Evolutionary conservation across 768 basidiomycete species (phyloP), one percentile per base, ranked within the genome.

Genomic region (Rhizopogon rudus): DNA sequence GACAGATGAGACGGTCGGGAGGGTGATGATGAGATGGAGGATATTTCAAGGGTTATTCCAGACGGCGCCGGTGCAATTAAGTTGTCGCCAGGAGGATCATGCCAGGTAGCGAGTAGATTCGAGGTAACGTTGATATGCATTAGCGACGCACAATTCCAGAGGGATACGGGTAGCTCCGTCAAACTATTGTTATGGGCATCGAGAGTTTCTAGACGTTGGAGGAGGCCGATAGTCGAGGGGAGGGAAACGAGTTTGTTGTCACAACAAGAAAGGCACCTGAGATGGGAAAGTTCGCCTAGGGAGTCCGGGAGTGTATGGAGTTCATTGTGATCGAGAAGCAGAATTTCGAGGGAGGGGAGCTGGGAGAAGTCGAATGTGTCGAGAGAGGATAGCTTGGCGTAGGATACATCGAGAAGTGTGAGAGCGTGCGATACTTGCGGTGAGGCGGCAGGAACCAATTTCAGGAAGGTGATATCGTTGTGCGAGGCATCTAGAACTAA

Each of bases 111-210:
- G 52, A 98, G 72, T 25, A 93, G 73, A 67, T 99, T 99, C 10
- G 92, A 95, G 3, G 91, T 93, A 40, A 87, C 81, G 64, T 98
- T 98, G 65, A 98, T 80, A 41, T 78, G 75, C 42, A 70, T 67
- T 53, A 99, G 75, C 5, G 79, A 81, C 0, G 82, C 76, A 69
- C 95, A 98, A 40, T 84, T 80, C 97, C 97, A 99, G 1, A 99
- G 68, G 35, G 81, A 75, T 17, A 72, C 71, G 0, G 95, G 92
- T 0, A 98, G 72, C 61, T 86, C 83, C 5, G 77, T 81, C 44
- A 98, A 75, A 61, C 86, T 88, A 74, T 98, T 99, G 66, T 91
- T 94, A 66, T 98, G 95, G 2, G 88, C 88, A 60, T 97, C 92
- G 41, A 99, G 77, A 1, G 71, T 74, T 60, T 86, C 81, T 9